Base-by-base conservation (phyloP, 306 rosid genomes). In the Arachis hypogaea region DNA sequence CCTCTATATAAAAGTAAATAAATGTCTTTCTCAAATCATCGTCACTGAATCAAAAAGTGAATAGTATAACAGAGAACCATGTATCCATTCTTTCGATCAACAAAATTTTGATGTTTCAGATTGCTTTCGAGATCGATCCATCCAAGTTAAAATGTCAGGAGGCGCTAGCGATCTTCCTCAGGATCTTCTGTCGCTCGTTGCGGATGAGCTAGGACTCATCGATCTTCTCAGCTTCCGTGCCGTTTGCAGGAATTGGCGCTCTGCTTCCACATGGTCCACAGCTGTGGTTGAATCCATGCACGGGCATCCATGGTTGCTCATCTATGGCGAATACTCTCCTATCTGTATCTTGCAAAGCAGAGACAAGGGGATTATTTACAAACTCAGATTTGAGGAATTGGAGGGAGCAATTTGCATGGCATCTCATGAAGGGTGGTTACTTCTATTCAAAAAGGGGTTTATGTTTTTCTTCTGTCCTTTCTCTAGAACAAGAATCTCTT, bases 401-500 rank as follows among this genome's bases (percentile, higher is more conserved):
- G 59, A 59, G 0, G 74, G 57, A 0, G 74, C 79, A 41, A 73
- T 77, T 47, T 82, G 86, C 81, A 77, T 82, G n/a, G 81, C 85
- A 14, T 82, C 89, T 0, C 2, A 12, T 10, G 47, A 14, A 22
- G 89, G 84, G 30, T 82, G 88, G 84, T 60, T 79, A 30, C 81
- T 85, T 9, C 1, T 85, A 5, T 72, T 63, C 59, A 10, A 55
- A 2, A 2, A 42, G 2, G 64, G 74, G 10, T 66, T 79, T 0
- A 2, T 67, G 51, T 81, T 84, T 71, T 80, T 84, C 69, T 77
- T 77, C 12, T 66, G 74, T 49, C 85, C 88, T 6, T 75, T 84
- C 59, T 77, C 85, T 0, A 41, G 55, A 2, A 69, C 73, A 3
- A 74, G 60, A 60, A 73, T 84, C 30, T 7, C 83, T 84, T 40